phyloP scores from a whole-genome alignment of 176 grass and related monocot genomes.

The Bromus sterilis region DNA sequence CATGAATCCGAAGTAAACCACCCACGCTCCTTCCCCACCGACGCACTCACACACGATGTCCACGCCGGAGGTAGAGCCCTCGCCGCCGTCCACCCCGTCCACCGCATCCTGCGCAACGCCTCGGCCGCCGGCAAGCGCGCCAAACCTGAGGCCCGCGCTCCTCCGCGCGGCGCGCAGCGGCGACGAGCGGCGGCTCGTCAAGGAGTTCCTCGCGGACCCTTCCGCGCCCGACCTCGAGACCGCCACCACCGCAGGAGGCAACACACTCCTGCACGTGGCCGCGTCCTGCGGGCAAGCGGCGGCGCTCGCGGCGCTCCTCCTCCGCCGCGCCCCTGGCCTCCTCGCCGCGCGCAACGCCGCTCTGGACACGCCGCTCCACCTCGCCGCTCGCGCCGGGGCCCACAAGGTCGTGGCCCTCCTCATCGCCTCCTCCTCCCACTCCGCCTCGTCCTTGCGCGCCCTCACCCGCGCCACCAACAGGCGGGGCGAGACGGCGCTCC shows the following conservation, averaged over 20 bases:
- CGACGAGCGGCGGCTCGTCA: conserved; percentile 43
- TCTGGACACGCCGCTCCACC: conserved; percentile 52
- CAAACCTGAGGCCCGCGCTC: conserved; percentile 18
- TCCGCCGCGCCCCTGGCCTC: conserved; percentile 41
- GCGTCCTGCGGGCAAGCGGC: conserved; percentile 3
- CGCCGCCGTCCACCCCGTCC: conserved; percentile 27
- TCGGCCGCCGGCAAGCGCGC: neutral
- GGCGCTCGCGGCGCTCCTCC: conserved; percentile 22
- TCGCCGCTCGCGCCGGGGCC: conserved; percentile 32
- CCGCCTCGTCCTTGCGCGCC: neutral
- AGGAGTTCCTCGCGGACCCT: conserved; percentile 45
- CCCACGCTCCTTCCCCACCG: neutral
- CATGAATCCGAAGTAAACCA: neutral
- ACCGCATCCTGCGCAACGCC: conserved; percentile 27
- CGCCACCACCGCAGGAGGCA: conserved; percentile 22
- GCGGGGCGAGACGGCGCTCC: conserved; percentile 55
- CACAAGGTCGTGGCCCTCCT: conserved; percentile 30
- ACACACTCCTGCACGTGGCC: conserved; percentile 45
- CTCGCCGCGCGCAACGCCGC: conserved; percentile 35
- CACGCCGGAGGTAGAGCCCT: conserved; percentile 20
- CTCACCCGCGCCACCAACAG: conserved; percentile 28
- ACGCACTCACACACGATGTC: conserved; percentile 11
- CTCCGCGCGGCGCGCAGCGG: conserved; percentile 38
- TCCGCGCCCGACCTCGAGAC: conserved; percentile 30
- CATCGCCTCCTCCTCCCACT: neutral